These are phyloP conservation scores for Malania oleifera DNA, from an alignment of 164 flowering plant genomes.

Conservation along the genomic window DNA sequence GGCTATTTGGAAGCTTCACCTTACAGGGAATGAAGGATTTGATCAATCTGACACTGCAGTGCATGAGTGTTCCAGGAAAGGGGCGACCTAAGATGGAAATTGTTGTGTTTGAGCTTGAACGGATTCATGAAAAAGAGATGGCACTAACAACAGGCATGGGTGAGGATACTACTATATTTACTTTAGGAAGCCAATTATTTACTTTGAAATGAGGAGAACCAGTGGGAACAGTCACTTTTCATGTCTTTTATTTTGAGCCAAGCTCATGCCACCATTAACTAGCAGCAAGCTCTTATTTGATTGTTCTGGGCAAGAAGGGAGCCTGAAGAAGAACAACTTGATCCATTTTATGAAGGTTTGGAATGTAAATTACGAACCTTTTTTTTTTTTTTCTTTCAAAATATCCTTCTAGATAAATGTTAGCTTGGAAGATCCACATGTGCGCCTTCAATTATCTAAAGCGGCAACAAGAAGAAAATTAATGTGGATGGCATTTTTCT, in stretches of 20 bases:
- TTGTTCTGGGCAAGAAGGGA: too few species aligned
- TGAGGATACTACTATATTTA: conserved; percentile 44
- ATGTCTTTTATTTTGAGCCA: conserved; percentile 9
- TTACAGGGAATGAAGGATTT: conserved; percentile 50
- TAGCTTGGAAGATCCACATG: background rate
- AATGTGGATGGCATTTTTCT: too few species aligned
- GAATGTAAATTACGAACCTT: too few species aligned
- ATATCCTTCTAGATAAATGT: too few species aligned
- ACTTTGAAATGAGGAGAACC: conserved; percentile 17
- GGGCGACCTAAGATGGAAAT: conserved; percentile 50
- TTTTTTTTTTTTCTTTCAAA: too few species aligned
- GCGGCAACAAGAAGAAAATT: too few species aligned
- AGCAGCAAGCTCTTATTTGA: conserved; percentile 4
- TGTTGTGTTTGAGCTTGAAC: conserved; percentile 45
- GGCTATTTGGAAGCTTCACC: conserved; percentile 52
- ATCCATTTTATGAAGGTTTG: too few species aligned
- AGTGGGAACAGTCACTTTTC: background rate
- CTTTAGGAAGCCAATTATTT: conserved; percentile 60
- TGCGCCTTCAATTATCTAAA: background rate
- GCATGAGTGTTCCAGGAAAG: conserved; percentile 42
- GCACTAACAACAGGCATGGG: conserved; percentile 55
- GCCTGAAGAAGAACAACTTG: too few species aligned
- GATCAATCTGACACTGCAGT: conserved; percentile 37
- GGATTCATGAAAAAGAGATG: conserved; percentile 56
- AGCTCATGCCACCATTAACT: background rate